Evolutionary conservation across 2,329 filamentous ascomycete genomes (phyloP), one percentile per base, ranked within the genome.

Genomic region (Xylariaceae sp.): DNA sequence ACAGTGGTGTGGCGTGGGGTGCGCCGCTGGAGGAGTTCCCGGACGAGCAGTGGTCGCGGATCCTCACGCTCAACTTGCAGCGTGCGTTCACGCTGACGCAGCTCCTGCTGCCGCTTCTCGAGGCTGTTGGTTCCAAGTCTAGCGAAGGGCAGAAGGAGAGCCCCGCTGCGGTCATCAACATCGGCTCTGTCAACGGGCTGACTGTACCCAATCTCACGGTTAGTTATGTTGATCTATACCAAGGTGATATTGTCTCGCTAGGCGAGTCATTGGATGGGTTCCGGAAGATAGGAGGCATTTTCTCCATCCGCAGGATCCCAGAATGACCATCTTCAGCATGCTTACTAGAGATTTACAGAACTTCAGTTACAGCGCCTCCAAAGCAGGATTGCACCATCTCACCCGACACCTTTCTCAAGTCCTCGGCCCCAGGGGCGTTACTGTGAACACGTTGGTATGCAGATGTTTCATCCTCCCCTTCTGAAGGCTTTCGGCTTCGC

Each of bases 21-120:
- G 84, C 79, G 48, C 71, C 78, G 15, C 80, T 84, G 67, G 83
- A 84, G 59, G 73, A 74, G 7, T 87, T 86, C 71, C 85, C 85
- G 1, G 81, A 84, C 67, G 57, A 69, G 8, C 80, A 80, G 13
- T 87, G 82, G 83, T 78, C 76, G 34, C 81, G 82, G 65, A 78
- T 86, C 35, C 75, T 87, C 2, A 85, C 82, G 52, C 80, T 88
- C 23, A 88, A 88, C 73, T 76, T 88, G 60, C 84, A 89, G 71
- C 85, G 84, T 67, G 88, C 85, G 62, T 88, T 88, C 73, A 85
- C 83, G 37, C 78, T 88, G 49, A 86, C 84, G 1, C 85, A 88
- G 74, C 75, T 81, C 11, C 75, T 86, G 4, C 81, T 81, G 0
- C 83, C 84, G 1, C 74, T 86, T 39, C 78, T 88, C 47, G 81